Conservation (phyloP, 2,329 filamentous ascomycete species). For the Alternaria triticina region DNA sequence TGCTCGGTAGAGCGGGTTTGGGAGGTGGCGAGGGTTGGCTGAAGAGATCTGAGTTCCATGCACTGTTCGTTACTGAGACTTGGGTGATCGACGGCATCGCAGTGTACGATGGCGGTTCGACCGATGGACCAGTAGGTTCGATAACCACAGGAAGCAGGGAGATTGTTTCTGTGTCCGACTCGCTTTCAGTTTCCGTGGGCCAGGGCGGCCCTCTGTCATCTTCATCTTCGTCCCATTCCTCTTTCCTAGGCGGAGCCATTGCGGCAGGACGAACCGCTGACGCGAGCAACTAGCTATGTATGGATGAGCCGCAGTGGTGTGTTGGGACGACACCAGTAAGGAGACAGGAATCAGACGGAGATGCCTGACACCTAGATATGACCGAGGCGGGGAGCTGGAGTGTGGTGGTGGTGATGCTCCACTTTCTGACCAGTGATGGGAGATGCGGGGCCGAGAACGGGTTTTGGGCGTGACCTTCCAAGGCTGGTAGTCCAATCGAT, state of each 20-base stretch:
- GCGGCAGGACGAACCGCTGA: constrained; percentile 24
- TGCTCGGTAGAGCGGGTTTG: not conserved
- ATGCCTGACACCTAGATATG: constrained; percentile 17
- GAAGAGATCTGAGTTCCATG: not conserved
- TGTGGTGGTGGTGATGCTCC: constrained; percentile 27
- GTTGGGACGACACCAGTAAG: constrained; percentile 23
- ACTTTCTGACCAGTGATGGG: constrained; percentile 24
- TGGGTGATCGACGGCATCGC: not conserved
- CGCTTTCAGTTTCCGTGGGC: not conserved
- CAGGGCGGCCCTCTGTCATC: not conserved
- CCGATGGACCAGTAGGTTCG: not conserved
- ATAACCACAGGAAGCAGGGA: not conserved
- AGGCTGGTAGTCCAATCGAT: constrained; percentile 21
- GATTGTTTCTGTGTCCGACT: too few species aligned
- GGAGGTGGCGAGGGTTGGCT: not conserved
- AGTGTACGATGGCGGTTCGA: not conserved
- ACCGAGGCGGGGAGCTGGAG: constrained; percentile 13
- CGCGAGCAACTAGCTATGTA: constrained; percentile 17
- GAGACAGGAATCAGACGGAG: not conserved
- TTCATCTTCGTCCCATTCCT: constrained; percentile 8
- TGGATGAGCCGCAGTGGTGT: constrained; percentile 7
- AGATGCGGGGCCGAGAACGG: constrained; percentile 41
- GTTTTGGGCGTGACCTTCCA: constrained; percentile 19
- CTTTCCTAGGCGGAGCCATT: constrained; percentile 23
- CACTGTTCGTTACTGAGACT: not conserved